phyloP scores from a whole-genome alignment of 2,329 filamentous ascomycete genomes.

The Tolypocladium ophioglossoides region DNA sequence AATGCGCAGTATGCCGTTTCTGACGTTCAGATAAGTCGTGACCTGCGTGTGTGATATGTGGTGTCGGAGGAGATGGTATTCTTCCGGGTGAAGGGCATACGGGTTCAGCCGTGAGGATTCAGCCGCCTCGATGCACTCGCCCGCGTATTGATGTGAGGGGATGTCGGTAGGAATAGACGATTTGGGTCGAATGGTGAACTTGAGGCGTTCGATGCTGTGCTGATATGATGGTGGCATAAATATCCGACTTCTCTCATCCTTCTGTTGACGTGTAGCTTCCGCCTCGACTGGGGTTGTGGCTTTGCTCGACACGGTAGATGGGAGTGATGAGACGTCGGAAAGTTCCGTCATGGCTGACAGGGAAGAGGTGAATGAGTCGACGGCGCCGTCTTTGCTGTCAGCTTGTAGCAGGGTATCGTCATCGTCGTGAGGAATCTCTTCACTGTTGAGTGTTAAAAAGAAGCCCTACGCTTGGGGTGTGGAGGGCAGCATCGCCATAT shows the following conservation, averaged over 20 bases:
- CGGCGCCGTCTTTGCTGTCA: constrained; percentile 10
- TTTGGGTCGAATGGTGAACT: constrained; percentile 57
- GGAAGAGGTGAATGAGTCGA: constrained; percentile 41
- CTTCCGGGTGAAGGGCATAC: constrained; percentile 74
- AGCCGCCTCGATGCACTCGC: constrained; percentile 81
- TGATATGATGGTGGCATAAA: constrained; percentile 14
- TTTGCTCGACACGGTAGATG: constrained; percentile 49
- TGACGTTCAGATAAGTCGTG: constrained; percentile 90
- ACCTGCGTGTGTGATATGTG: constrained; percentile 83
- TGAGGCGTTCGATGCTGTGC: constrained; percentile 22
- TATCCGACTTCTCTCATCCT: constrained; percentile 6
- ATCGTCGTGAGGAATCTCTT: constrained; percentile 6
- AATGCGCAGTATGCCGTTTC: constrained; percentile 83
- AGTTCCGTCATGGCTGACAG: constrained; percentile 40
- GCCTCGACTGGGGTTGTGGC: constrained; percentile 48
- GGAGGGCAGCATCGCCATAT: not conserved
- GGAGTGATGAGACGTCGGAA: constrained; percentile 44
- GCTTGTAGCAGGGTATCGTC: constrained; percentile 7
- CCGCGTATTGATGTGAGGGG: constrained; percentile 68
- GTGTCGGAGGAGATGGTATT: constrained; percentile 69
- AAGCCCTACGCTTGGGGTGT: not conserved
- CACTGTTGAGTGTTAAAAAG: constrained; percentile 6
- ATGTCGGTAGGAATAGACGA: constrained; percentile 76
- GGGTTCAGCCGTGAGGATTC: constrained; percentile 84
- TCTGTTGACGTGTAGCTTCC: constrained; percentile 14